Percentiles rank a stretch among this genome's conserved stretches.
Conservation (phyloP, 768 basidiomycete genomes). For the Russula sp. region DNA sequence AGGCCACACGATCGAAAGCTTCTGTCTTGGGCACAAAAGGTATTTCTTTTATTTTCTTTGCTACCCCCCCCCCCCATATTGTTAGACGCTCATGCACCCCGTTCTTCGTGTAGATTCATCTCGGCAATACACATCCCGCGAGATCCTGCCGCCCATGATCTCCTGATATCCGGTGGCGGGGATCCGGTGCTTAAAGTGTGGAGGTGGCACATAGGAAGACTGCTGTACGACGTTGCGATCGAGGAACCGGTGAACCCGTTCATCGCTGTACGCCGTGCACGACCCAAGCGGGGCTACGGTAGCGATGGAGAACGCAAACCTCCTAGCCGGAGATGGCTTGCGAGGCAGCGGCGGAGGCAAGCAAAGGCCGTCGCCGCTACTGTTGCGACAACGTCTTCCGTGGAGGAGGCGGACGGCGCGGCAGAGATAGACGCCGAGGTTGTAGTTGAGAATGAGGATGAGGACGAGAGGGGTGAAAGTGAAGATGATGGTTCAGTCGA, state of each 20-base stretch:
- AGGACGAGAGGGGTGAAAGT: slow-evolving; percentile 29
- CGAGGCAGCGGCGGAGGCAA: slow-evolving; percentile 20
- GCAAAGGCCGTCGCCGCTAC: slow-evolving; percentile 11
- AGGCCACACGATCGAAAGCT: slow-evolving; percentile 79
- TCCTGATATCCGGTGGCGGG: slow-evolving; percentile 82
- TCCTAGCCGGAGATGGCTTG: slow-evolving; percentile 17
- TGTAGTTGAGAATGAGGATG: slow-evolving; percentile 20
- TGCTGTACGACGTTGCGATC: slow-evolving; percentile 47
- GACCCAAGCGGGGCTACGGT: slow-evolving; percentile 25
- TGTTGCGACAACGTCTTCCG: neutral
- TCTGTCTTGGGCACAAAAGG: slow-evolving; percentile 80
- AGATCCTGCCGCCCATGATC: slow-evolving; percentile 30
- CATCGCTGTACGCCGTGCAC: slow-evolving; percentile 33
- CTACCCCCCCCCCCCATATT: neutral
- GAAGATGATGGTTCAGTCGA: slow-evolving; percentile 25
- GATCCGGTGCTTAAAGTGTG: slow-evolving; percentile 71
- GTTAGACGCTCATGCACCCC: neutral
- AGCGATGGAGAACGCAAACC: slow-evolving; percentile 20
- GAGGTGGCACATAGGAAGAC: slow-evolving; percentile 65
- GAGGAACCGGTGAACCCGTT: slow-evolving; percentile 31
- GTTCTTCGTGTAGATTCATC: slow-evolving; percentile 51
- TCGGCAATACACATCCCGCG: slow-evolving; percentile 69
- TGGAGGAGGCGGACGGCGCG: neutral
- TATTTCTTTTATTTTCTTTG: slow-evolving; percentile 32
- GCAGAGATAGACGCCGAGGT: slow-evolving; percentile 13